Evolutionary conservation across 176 grass and related monocot genomes (phyloP), one percentile per base, ranked within the genome.

Genomic region (Oryza longistaminata): DNA sequence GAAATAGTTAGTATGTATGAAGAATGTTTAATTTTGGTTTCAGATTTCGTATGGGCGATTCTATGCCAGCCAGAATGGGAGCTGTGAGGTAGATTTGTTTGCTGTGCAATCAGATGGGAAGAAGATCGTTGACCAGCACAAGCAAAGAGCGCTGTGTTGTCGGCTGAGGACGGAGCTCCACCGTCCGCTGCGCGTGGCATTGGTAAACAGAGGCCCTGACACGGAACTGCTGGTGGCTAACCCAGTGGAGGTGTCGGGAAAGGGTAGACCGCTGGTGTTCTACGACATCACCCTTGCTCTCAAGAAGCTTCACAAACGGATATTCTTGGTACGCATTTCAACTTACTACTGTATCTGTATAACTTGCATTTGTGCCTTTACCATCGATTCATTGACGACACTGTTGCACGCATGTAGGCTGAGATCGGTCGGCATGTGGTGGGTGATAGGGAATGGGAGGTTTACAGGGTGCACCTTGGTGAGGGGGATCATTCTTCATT

Each of bases 211-310:
- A 3, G 94, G 94, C 3, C 92, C 94, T 45, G 92, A 97, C 53
- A 92, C 49, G 2, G 92, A 97, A 70, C 83, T 97, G 7, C 68
- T 97, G 64, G 94, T 97, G 7, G 90, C 92, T 12, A 97, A 97
- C 73, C 94, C 94, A 0, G 94, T 97, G 9, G 92, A 97, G 69
- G 25, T 81, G 9, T 94, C 90, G 1, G 94, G 94, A 24, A 94
- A 90, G 66, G 94, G 94, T 5, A 86, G 94, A 2, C 94, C 94
- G 0, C 74, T 92, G 53, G 94, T 97, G 11, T 97, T 97, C 55
- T 90, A 87, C 3, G 92, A 97, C 39, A 94, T 97, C 74, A 97
- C 94, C 27, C 88, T 90, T n/a, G 94, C 92, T 68, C 85, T 97
- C 58, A 97, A 92, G 85, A 90, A 88, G 21, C 94, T 94, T 62